Percentiles rank a stretch among this genome's conserved stretches.
Conservation (phyloP, 1,284 basidiomycete genomes). For the Psilocybe mexicana region DNA sequence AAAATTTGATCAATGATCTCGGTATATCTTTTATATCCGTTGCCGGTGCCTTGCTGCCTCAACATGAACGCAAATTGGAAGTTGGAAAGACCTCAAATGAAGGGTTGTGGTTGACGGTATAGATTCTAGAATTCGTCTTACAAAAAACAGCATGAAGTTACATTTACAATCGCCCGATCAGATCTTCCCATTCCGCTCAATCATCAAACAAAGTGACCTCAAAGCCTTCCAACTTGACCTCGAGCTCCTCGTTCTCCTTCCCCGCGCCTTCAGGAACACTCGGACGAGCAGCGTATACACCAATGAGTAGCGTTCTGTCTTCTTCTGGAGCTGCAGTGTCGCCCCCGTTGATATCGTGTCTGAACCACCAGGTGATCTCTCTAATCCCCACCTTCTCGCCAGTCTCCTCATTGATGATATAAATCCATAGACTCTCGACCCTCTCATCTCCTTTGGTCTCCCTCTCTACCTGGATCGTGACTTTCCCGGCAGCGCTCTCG, state of each 20-base stretch:
- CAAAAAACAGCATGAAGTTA: too few relatives aligned
- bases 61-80: too few relatives aligned
- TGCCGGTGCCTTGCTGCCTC: too few relatives aligned
- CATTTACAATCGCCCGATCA: too few relatives aligned
- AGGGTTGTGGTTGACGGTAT: too few relatives aligned
- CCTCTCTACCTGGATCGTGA: slow-evolving; percentile 30
- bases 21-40: too few relatives aligned
- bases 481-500: slow-evolving; percentile 22
- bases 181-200: slow-evolving; percentile 6
- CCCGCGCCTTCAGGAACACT: slow-evolving; percentile 26
- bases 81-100: too few relatives aligned
- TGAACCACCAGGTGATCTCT: slow-evolving; percentile 33
- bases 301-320: slow-evolving; percentile 22
- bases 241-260: slow-evolving; percentile 24
- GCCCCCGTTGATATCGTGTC: slow-evolving; percentile 23
- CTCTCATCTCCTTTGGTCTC: slow-evolving; percentile 27
- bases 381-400: slow-evolving; percentile 30
- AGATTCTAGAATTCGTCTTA: too few relatives aligned
- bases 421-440: slow-evolving; percentile 31
- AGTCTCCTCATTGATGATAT: slow-evolving; percentile 28
- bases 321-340: slow-evolving; percentile 5
- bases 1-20: too few relatives aligned
- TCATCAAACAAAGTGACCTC: slow-evolving; percentile 31
- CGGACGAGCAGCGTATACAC: slow-evolving; percentile 28
- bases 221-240: slow-evolving; percentile 27